Percentiles rank a stretch among this genome's conserved stretches.
Conservation (phyloP, 176 grass and related monocot genomes). For the Bothriochloa decipiens region DNA sequence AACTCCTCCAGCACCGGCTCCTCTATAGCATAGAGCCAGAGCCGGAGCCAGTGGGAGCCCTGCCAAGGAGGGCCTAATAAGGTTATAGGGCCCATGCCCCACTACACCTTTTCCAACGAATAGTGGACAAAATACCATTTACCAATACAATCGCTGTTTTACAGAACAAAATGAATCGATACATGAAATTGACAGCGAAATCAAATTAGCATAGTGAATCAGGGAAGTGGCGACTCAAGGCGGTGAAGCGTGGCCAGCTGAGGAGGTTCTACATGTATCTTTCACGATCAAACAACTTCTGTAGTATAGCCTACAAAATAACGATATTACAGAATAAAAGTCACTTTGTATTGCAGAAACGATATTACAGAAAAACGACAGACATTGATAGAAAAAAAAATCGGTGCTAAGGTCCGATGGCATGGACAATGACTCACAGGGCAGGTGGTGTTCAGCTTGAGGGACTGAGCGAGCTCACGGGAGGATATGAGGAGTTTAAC, state of each 20-base stretch:
- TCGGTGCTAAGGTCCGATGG: constrained; percentile 16
- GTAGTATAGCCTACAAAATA: constrained; percentile 73
- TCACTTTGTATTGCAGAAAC: neutral
- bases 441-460: constrained; percentile 75
- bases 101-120: neutral
- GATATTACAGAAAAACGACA: neutral
- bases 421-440: constrained; percentile 63
- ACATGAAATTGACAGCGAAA: constrained; percentile 5
- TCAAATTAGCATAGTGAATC: neutral
- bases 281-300: constrained; percentile 92
- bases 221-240: neutral
- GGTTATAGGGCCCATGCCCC: too few species aligned
- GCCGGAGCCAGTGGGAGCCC: too few species aligned
- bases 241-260: neutral
- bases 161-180: too few species aligned
- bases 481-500: constrained; percentile 87
- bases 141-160: neutral
- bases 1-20: too few species aligned
- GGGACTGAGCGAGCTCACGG: constrained; percentile 62
- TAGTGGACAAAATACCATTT: neutral
- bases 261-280: constrained; percentile 65
- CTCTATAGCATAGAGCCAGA: too few species aligned
- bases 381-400: neutral
- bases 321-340: neutral
- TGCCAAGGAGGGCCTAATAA: neutral